phyloP scores from a whole-genome alignment of 768 basidiomycete species.

The Trametes elegans region DNA sequence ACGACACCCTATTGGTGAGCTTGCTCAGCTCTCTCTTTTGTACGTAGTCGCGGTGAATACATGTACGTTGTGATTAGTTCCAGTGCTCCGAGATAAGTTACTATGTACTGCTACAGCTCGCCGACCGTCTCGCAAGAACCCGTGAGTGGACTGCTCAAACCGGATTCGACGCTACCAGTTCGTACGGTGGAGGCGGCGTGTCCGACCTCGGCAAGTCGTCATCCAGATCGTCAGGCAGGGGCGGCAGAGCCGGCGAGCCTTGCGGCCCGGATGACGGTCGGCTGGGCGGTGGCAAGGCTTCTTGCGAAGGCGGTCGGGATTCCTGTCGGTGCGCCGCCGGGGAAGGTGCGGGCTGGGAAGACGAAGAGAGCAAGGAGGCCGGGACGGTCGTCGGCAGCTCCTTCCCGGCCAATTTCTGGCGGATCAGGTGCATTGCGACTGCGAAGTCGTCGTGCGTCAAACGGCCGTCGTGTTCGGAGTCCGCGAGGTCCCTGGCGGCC shows the following conservation, averaged over 20 bases:
- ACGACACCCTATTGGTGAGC: too few relatives aligned
- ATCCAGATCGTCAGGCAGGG: slow-evolving; percentile 14
- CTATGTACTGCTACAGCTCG: background rate
- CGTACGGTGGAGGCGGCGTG: slow-evolving; percentile 23
- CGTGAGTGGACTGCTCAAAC: background rate
- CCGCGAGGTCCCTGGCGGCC: slow-evolving; percentile 82
- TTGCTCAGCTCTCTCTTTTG: too few relatives aligned
- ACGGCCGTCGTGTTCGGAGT: slow-evolving; percentile 81
- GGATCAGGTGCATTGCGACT: slow-evolving; percentile 91
- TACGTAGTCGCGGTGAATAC: too few relatives aligned
- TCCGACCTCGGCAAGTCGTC: slow-evolving; percentile 7
- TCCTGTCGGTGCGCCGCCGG: background rate
- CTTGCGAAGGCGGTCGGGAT: background rate
- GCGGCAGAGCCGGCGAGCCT: background rate
- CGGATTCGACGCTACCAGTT: slow-evolving; percentile 11
- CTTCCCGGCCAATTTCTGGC: slow-evolving; percentile 74
- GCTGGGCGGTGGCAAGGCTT: background rate
- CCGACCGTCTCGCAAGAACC: background rate
- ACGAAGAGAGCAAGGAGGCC: slow-evolving; percentile 29
- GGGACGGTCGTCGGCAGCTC: slow-evolving; percentile 54
- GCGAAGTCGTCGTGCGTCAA: slow-evolving; percentile 92
- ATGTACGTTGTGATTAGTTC: too few relatives aligned
- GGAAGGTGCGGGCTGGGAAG: background rate
- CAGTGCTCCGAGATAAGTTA: background rate
- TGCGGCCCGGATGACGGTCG: background rate